These are phyloP conservation scores for Pseudohyphozyma bogoriensis DNA, from an alignment of 768 basidiomycete genomes.

Conservation along the genomic window DNA sequence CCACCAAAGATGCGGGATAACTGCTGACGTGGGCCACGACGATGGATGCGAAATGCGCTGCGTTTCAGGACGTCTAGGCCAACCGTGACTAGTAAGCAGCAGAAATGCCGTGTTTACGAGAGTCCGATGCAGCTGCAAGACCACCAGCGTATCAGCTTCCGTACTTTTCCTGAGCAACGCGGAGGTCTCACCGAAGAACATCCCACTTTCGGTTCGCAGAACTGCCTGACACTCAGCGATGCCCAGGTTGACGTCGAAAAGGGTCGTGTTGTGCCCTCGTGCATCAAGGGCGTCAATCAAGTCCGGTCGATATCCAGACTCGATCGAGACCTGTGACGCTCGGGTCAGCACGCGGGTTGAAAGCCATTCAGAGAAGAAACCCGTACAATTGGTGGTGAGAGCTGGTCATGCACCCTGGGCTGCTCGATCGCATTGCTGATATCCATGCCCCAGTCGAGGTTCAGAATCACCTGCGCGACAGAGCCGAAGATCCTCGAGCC, in stretches of 20 bases:
- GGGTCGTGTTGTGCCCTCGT: constrained; percentile 66
- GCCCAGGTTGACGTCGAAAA: constrained; percentile 58
- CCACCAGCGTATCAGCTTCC: neutral
- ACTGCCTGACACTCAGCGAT: constrained; percentile 63
- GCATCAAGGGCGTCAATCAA: constrained; percentile 50
- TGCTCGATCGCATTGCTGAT: constrained; percentile 70
- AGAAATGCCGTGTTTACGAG: constrained; percentile 19
- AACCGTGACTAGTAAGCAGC: neutral
- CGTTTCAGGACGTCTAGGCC: too few species aligned
- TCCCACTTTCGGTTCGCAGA: constrained; percentile 3
- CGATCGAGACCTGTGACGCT: constrained; percentile 46
- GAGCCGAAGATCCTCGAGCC: constrained; percentile 75
- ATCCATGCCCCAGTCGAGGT: constrained; percentile 67
- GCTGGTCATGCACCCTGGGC: constrained; percentile 74
- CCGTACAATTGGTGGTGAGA: constrained; percentile 51
- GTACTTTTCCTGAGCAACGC: too few species aligned
- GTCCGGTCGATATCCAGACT: constrained; percentile 50
- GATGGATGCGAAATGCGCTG: too few species aligned
- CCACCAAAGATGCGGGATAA: too few species aligned
- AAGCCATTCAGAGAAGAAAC: neutral
- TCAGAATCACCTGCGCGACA: constrained; percentile 64
- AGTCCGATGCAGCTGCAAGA: constrained; percentile 15
- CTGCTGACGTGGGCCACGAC: too few species aligned
- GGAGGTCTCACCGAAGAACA: constrained; percentile 9
- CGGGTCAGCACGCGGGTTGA: too few species aligned